Evolutionary conservation across 805 yeast species (phyloP).

Genomic region (Wickerhamomyces mucosus): DNA sequence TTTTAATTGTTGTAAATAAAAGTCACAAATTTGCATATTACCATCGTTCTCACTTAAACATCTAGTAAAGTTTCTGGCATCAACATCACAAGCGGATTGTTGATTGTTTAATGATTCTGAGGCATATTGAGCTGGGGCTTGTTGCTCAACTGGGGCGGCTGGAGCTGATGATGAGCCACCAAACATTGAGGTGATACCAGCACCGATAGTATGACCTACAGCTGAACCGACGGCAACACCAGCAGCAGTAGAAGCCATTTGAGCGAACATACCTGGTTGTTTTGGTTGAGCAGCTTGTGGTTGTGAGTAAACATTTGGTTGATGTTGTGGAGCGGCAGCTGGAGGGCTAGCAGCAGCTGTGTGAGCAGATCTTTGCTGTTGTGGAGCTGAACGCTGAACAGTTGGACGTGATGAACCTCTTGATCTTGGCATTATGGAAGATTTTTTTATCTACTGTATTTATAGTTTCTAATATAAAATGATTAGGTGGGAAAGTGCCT

Average conservation of each 20-base stretch:
- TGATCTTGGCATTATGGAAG: slow-evolving; percentile 38
- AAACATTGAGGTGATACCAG: slow-evolving; percentile 83
- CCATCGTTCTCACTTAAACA: slow-evolving; percentile 92
- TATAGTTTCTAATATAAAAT: no score
- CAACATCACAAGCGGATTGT: slow-evolving; percentile 67
- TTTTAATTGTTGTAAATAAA: slow-evolving; percentile 92
- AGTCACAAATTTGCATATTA: slow-evolving; percentile 95
- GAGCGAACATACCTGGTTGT: slow-evolving; percentile 85
- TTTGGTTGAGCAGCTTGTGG: slow-evolving; percentile 46
- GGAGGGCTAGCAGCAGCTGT: slow-evolving; percentile 48
- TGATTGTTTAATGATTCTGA: slow-evolving; percentile 29
- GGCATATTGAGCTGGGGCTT: slow-evolving; percentile 32
- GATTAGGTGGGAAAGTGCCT: no score
- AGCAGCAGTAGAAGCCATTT: slow-evolving; percentile 98
- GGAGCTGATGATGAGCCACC: slow-evolving; percentile 60
- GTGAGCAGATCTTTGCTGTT: slow-evolving; percentile 59
- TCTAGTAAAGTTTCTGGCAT: slow-evolving; percentile 91
- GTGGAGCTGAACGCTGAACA: slow-evolving; percentile 25
- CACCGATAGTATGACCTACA: slow-evolving; percentile 93
- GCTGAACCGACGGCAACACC: slow-evolving; percentile 99
- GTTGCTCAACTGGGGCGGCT: slow-evolving; percentile 30
- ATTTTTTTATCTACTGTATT: no score
- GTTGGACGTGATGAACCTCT: slow-evolving; percentile 39
- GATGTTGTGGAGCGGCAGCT: slow-evolving; percentile 36
- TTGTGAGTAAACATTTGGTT: slow-evolving; percentile 39